phyloP scores from a whole-genome alignment of 495 filamentous ascomycete genomes.

The Podospora didyma region DNA sequence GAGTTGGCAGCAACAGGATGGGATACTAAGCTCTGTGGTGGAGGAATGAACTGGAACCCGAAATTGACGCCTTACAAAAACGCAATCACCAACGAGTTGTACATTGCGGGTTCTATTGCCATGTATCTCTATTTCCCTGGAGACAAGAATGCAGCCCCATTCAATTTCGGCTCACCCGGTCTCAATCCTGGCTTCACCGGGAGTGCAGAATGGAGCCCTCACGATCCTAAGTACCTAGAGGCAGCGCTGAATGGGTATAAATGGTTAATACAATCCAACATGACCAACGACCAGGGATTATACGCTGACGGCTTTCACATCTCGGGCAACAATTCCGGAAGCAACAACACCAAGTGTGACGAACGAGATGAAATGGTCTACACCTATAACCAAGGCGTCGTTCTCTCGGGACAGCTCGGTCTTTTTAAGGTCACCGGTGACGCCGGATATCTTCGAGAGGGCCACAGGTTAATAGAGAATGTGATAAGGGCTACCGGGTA shows the following conservation, averaged over 20 bases:
- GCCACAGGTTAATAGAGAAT: conserved; percentile 66
- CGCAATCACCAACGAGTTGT: conserved; percentile 94
- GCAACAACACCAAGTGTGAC: conserved; percentile 65
- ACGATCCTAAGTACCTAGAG: conserved; percentile 61
- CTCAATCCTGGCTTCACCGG: not conserved
- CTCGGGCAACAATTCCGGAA: conserved; percentile 51
- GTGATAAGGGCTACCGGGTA: conserved; percentile 79
- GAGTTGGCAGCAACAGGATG: conserved; percentile 74
- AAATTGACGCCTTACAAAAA: conserved; percentile 87
- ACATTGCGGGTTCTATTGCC: conserved; percentile 71
- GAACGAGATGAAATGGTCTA: conserved; percentile 82
- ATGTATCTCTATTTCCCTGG: conserved; percentile 95
- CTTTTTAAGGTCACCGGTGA: conserved; percentile 72
- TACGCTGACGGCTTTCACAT: conserved; percentile 93
- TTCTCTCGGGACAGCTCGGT: conserved; percentile 80
- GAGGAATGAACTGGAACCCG: conserved; percentile 93
- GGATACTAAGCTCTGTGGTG: conserved; percentile 77
- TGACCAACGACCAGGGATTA: conserved; percentile 76
- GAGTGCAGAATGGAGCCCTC: conserved; percentile 31
- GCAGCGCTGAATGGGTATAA: conserved; percentile 73
- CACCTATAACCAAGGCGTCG: conserved; percentile 93
- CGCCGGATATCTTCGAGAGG: conserved; percentile 67
- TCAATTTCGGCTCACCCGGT: conserved; percentile 27
- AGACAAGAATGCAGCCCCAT: conserved; percentile 68
- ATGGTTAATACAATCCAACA: conserved; percentile 75